These are phyloP conservation scores for Lippia alba DNA, from an alignment of 305 asterid genomes.

Conservation along the genomic window DNA sequence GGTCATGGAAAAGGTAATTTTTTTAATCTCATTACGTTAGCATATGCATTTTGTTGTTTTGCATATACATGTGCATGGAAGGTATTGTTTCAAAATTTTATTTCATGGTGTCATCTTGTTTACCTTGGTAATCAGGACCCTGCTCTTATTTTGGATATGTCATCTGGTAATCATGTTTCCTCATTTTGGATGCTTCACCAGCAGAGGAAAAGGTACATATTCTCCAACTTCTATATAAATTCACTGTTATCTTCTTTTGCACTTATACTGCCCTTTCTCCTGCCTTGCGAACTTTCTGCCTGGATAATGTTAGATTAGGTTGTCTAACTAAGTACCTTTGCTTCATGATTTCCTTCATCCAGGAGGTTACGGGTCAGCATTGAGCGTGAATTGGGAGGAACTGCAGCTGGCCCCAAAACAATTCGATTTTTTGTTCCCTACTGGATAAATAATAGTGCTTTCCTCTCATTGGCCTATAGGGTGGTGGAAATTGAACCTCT, in stretches of 20 bases:
- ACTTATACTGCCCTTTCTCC: constrained; percentile 16
- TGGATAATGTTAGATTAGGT: constrained; percentile 9
- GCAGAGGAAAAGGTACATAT: constrained; percentile 77
- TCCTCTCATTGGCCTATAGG: constrained; percentile 79
- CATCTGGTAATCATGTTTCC: constrained; percentile 74
- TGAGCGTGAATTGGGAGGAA: constrained; percentile 96
- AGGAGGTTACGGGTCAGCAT: constrained; percentile 97
- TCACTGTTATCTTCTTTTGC: constrained; percentile 7
- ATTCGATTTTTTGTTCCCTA: constrained; percentile 97
- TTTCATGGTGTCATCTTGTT: constrained; percentile 31
- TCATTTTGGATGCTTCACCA: constrained; percentile 95
- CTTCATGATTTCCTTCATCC: constrained; percentile 37
- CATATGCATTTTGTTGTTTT: constrained; percentile 35
- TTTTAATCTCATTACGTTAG: constrained; percentile 29
- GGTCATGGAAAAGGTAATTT: constrained; percentile 91
- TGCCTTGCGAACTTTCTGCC: constrained; percentile 15
- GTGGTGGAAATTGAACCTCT: constrained; percentile 94
- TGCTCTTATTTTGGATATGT: constrained; percentile 82
- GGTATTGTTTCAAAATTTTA: constrained; percentile 24
- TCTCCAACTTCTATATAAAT: constrained; percentile 22
- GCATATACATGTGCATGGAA: constrained; percentile 20
- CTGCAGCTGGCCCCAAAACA: constrained; percentile 91
- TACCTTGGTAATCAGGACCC: constrained; percentile 69
- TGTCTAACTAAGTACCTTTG: constrained; percentile 27
- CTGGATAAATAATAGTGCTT: constrained; percentile 89